A percentile compares a stretch with the other conserved stretches of the same genome.
phyloP scores from a whole-genome alignment of 345 rosid species.

The Eucalyptus melliodora region DNA sequence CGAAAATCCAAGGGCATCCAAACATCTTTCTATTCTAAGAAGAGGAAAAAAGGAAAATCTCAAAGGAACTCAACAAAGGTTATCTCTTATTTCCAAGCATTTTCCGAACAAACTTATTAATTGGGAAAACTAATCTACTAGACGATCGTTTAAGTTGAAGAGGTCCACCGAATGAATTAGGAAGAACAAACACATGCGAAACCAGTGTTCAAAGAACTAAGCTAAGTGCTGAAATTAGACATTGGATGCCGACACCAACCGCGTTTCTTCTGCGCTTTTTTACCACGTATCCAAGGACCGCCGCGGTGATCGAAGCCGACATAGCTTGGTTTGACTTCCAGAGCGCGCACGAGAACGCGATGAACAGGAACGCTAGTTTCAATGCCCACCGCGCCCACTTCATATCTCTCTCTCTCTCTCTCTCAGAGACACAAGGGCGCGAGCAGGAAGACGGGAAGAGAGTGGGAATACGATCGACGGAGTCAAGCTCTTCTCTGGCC shows the following conservation, averaged over 20 bases:
- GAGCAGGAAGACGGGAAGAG: too few species aligned
- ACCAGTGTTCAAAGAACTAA: not conserved
- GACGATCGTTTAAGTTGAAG: not conserved
- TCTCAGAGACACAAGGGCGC: too few species aligned
- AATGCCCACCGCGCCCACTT: too few species aligned
- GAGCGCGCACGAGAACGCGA: rapidly evolving
- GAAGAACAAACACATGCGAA: too few species aligned
- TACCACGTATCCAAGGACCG: rapidly evolving
- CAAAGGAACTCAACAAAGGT: not conserved
- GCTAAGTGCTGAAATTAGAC: not conserved
- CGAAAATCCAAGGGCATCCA: too few species aligned
- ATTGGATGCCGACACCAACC: not conserved
- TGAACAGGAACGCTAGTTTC: not conserved
- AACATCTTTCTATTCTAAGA: too few species aligned
- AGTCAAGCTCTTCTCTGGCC: too few species aligned
- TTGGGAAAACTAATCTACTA: rapidly evolving
- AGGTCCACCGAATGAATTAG: too few species aligned
- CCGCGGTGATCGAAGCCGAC: not conserved
- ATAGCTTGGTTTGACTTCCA: not conserved
- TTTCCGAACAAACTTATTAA: not conserved
- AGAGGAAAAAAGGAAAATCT: not conserved
- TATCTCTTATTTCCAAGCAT: not conserved
- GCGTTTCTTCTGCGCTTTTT: rapidly evolving
- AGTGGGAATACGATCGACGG: too few species aligned
- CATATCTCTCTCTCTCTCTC: too few species aligned